Evolutionary conservation across 371 early-diverging fungal species (phyloP), one percentile per base, ranked within the genome.

Genomic region (Lichtheimia ramosa): DNA sequence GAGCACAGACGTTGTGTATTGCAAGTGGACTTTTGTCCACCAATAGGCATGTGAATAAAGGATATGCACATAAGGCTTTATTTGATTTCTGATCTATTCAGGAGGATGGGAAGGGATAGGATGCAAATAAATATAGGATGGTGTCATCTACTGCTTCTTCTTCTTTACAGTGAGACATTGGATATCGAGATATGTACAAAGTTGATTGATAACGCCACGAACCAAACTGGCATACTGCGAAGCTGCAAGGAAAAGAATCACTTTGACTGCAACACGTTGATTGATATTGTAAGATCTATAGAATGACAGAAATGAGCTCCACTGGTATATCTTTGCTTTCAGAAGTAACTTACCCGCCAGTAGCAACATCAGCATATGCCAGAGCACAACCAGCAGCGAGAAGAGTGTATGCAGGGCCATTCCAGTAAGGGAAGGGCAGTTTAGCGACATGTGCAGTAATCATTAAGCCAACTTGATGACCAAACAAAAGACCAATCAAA

Each of bases 361-460:
- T 59, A 12, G 54, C 55, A 8, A 54, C 49, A 40, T 89, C 81
- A 14, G 84, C 69, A 55, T 83, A 77, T 40, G 88, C 84, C 53
- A 91, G 83, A 14, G 79, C 50, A 16, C 86, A 85, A 42, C 93
- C 95, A 34, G 89, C 60, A 18, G 85, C 42, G 34, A 79, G 56
- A 4, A 71, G 41, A 15, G 60, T n/a, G 41, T 43, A 63, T 50
- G 89, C 71, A 27, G 93, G 90, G 5, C 83, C 49, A 64, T 90
- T 87, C 64, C 86, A 82, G 54, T 76, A 81, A 7, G 95, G 95
- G 81, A 92, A 96, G 5, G 79, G 74, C 41, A 85, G 77, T 41
- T 92, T 88, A 7, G 92, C 84, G 13, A 96, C 94, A 69, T 96
- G 95, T 18, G 92, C 88, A 5, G 91, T 82, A 61, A 96, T 93